phyloP scores from a whole-genome alignment of 768 basidiomycete species.

The Trametes villosa region DNA sequence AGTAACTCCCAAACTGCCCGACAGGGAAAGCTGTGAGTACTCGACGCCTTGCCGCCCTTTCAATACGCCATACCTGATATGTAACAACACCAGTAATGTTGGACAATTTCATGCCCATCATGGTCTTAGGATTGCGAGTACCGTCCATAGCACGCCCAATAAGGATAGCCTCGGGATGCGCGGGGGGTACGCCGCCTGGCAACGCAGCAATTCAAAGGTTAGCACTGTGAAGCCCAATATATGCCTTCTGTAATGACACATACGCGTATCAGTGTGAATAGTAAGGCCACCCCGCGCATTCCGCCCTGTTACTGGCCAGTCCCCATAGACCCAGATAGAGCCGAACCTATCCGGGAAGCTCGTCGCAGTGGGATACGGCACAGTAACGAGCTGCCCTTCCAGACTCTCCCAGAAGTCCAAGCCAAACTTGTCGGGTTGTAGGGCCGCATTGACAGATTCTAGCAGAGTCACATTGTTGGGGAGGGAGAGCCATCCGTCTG shows the following conservation, averaged over 20 bases:
- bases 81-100: constrained; percentile 61
- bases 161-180: constrained; percentile 60
- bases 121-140: constrained; percentile 51
- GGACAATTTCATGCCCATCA: constrained; percentile 49
- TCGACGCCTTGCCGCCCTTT: neutral
- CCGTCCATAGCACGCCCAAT: constrained; percentile 59
- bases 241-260: neutral
- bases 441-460: constrained; percentile 48
- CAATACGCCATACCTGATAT: constrained; percentile 45
- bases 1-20: constrained; percentile 51
- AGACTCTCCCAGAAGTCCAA: constrained; percentile 70
- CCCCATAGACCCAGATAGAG: constrained; percentile 63
- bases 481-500: constrained; percentile 57
- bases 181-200: constrained; percentile 53
- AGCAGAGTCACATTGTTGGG: constrained; percentile 57
- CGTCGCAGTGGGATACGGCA: constrained; percentile 50
- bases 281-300: constrained; percentile 61
- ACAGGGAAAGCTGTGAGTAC: neutral
- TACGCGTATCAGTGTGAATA: constrained; percentile 46
- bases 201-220: neutral
- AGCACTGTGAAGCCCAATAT: neutral
- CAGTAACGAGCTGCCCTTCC: constrained; percentile 59
- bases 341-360: constrained; percentile 57
- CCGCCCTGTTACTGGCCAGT: constrained; percentile 58
- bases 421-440: constrained; percentile 56